These are phyloP conservation scores for Sporothrix variecibatus DNA, from an alignment of 2,329 filamentous ascomycete genomes.

Conservation along the genomic window DNA sequence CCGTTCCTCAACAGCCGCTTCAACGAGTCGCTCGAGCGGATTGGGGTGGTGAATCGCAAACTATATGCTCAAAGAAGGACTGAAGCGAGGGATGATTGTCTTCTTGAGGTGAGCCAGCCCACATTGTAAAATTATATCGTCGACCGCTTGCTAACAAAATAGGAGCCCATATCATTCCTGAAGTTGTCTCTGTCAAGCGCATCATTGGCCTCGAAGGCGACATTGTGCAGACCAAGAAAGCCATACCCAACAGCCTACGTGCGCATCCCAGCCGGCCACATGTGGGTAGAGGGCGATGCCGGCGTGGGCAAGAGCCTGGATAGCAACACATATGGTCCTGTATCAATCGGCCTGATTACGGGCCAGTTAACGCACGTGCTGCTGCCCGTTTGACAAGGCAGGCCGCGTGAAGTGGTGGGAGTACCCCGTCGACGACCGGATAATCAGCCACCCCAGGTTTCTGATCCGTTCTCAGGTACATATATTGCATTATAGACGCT, in stretches of 20 bases:
- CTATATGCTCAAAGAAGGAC: conserved; percentile 57
- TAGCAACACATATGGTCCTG: conserved; percentile 88
- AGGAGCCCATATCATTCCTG: conserved; percentile 71
- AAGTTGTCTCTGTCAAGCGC: conserved; percentile 74
- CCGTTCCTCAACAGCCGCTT: conserved; percentile 72
- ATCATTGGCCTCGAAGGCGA: conserved; percentile 82
- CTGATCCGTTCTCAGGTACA: too few species aligned
- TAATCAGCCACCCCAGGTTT: not conserved
- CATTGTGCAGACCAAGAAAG: conserved; percentile 63
- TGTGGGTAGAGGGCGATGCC: conserved; percentile 95
- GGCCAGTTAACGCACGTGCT: conserved; percentile 74
- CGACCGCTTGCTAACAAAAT: not conserved
- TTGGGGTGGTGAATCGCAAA: conserved; percentile 62
- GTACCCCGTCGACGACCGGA: conserved; percentile 36
- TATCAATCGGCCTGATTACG: conserved; percentile 72
- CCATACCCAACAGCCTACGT: conserved; percentile 60
- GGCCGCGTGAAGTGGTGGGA: conserved; percentile 62
- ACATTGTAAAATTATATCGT: not conserved
- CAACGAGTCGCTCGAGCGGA: conserved; percentile 55
- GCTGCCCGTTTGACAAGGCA: conserved; percentile 66
- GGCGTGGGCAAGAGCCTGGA: conserved; percentile 70
- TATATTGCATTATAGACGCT: not conserved
- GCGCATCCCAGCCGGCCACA: conserved; percentile 76
- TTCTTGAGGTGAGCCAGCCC: conserved; percentile 59
- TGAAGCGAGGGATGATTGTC: conserved; percentile 74